These are phyloP conservation scores for Lachancea sp. DNA, from an alignment of 805 yeast genomes.

Conservation along the genomic window DNA sequence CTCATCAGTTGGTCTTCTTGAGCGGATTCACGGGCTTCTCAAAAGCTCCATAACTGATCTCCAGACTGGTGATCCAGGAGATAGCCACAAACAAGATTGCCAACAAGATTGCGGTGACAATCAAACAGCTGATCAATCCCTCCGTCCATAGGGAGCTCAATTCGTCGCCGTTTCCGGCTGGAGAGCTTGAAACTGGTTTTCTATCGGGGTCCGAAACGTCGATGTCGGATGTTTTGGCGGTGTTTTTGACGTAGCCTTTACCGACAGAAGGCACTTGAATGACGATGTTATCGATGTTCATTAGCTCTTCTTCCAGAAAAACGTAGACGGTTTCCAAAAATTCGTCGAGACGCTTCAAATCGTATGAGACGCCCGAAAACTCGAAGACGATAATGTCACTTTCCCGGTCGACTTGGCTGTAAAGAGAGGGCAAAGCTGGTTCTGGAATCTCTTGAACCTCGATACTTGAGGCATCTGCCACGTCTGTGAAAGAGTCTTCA, in stretches of 20 bases:
- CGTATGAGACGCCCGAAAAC: constrained; percentile 20
- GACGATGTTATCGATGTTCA: constrained; percentile 18
- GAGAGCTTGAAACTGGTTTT: neutral
- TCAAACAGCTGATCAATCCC: constrained; percentile 70
- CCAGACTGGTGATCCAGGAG: constrained; percentile 62
- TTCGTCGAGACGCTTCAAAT: constrained; percentile 21
- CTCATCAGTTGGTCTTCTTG: constrained; percentile 25
- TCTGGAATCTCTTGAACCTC: constrained; percentile 14
- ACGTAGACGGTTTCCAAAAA: constrained; percentile 22
- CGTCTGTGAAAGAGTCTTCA: constrained; percentile 1
- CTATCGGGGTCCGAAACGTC: constrained; percentile 6
- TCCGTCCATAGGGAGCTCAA: constrained; percentile 33
- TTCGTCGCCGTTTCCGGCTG: constrained; percentile 15
- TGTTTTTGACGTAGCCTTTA: neutral
- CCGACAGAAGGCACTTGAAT: constrained; percentile 9
- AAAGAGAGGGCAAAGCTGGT: constrained; percentile 19
- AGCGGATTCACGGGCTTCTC: constrained; percentile 45
- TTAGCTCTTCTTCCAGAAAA: constrained; percentile 20
- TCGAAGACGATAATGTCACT: constrained; percentile 20
- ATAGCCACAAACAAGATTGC: constrained; percentile 55
- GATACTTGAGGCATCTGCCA: neutral
- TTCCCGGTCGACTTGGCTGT: constrained; percentile 16
- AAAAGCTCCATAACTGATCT: constrained; percentile 76
- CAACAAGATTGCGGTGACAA: constrained; percentile 58
- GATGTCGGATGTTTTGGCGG: constrained; percentile 1